These are phyloP conservation scores for Penicillium sp. DNA, from an alignment of 2,329 filamentous ascomycete species.

Conservation along the genomic window DNA sequence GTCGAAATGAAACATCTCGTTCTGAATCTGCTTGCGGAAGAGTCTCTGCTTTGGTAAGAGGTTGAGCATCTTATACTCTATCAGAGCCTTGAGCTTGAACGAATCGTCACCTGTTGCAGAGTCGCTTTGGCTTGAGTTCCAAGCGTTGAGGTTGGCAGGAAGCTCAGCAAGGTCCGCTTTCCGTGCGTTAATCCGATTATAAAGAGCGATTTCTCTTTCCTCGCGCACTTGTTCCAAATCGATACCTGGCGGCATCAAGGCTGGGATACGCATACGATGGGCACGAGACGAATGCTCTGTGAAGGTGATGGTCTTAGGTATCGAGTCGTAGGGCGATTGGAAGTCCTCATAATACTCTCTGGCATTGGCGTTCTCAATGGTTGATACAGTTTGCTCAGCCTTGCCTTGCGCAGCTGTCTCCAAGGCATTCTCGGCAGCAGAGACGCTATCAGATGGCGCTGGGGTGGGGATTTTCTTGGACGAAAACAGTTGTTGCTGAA, in stretches of 20 bases:
- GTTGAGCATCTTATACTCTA: conserved; percentile 91
- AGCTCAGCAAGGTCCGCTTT: conserved; percentile 83
- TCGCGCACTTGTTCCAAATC: conserved; percentile 85
- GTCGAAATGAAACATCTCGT: conserved; percentile 93
- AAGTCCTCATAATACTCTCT: conserved; percentile 70
- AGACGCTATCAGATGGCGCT: conserved; percentile 41
- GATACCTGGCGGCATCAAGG: conserved; percentile 85
- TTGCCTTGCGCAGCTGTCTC: conserved; percentile 45
- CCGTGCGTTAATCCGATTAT: conserved; percentile 85
- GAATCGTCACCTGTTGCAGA: conserved; percentile 75
- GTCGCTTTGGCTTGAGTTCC: conserved; percentile 76
- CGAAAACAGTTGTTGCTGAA: conserved; percentile 83
- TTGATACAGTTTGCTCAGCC: conserved; percentile 36
- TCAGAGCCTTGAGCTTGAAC: conserved; percentile 85
- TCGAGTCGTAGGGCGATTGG: conserved; percentile 70
- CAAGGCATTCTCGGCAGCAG: conserved; percentile 40
- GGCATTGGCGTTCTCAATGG: conserved; percentile 31
- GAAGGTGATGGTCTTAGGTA: conserved; percentile 71
- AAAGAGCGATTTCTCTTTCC: conserved; percentile 84
- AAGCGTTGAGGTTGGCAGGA: conserved; percentile 83
- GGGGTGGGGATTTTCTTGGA: conserved; percentile 50
- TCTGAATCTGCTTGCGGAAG: conserved; percentile 83
- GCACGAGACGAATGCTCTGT: conserved; percentile 76
- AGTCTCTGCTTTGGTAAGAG: conserved; percentile 87
- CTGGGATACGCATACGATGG: conserved; percentile 80